A percentile compares a stretch with the other conserved stretches of the same genome.
Evolutionary conservation across 1,139 yeast genomes (phyloP).

Genomic region (Zygoascus meyerae): DNA sequence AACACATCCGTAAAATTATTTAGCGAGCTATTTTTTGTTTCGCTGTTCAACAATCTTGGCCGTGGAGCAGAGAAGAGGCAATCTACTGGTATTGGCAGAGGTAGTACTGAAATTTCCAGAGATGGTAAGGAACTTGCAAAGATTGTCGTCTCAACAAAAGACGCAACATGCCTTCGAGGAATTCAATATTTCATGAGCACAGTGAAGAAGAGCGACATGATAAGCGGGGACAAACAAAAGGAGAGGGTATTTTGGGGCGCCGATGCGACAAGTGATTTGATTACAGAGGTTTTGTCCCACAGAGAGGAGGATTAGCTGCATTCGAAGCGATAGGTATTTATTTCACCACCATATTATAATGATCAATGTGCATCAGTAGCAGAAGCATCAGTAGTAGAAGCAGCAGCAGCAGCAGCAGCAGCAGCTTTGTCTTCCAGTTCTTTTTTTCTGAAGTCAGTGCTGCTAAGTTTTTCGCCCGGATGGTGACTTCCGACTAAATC

Average conservation of each 20-base stretch:
- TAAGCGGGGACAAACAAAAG: slow-evolving; percentile 42
- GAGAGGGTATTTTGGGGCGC: slow-evolving; percentile 70
- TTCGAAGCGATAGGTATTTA: too few species aligned
- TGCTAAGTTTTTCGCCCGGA: slow-evolving; percentile 75
- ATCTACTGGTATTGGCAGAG: slow-evolving; percentile 25
- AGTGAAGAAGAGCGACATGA: slow-evolving; percentile 29
- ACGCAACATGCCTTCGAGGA: slow-evolving; percentile 65
- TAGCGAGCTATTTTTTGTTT: slow-evolving; percentile 64
- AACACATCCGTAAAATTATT: slow-evolving; percentile 60
- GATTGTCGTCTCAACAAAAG: slow-evolving; percentile 54
- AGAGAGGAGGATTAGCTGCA: slow-evolving; percentile 1
- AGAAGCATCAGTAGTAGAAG: not conserved
- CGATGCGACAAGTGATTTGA: slow-evolving; percentile 47
- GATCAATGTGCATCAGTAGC: too few species aligned
- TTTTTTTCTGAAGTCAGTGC: slow-evolving; percentile 51
- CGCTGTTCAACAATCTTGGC: slow-evolving; percentile 59
- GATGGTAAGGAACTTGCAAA: slow-evolving; percentile 52
- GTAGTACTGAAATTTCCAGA: slow-evolving; percentile 32
- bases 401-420: not conserved
- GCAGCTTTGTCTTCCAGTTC: slow-evolving; percentile 20
- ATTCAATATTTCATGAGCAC: slow-evolving; percentile 61
- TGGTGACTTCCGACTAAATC: slow-evolving; percentile 56
- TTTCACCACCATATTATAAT: too few species aligned
- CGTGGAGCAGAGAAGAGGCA: slow-evolving; percentile 44
- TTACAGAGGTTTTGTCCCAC: slow-evolving; percentile 42